Percentiles rank a stretch among this genome's conserved stretches.
Conservation (phyloP, 179 eudicot genomes). For the Heliamphora ciliata region DNA sequence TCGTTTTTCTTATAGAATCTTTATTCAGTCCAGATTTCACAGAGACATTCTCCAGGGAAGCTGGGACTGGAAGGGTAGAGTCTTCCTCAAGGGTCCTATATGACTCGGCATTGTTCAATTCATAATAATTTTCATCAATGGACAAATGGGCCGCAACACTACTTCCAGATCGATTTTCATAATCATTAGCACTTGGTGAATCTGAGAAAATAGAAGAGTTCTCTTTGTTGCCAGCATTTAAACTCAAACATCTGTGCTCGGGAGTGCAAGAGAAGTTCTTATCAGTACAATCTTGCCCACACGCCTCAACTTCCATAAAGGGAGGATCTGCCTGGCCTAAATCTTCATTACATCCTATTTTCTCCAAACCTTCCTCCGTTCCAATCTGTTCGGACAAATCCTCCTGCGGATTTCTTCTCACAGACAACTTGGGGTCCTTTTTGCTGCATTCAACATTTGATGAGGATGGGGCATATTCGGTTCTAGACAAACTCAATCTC, state of each 20-base stretch:
- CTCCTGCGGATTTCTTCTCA: constrained; percentile 60
- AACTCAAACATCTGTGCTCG: constrained; percentile 30
- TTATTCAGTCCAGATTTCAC: not conserved
- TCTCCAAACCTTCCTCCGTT: constrained; percentile 38
- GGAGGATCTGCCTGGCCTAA: constrained; percentile 26
- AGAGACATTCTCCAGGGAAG: constrained; percentile 24
- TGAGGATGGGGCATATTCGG: constrained; percentile 65
- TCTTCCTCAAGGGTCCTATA: constrained; percentile 25
- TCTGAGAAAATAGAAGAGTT: constrained; percentile 49
- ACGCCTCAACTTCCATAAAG: constrained; percentile 23
- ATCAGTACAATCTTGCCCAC: constrained; percentile 23
- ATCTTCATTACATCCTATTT: constrained; percentile 22
- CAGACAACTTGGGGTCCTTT: constrained; percentile 35
- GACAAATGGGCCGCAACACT: constrained; percentile 49
- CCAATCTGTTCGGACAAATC: constrained; percentile 64
- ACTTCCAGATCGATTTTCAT: constrained; percentile 45
- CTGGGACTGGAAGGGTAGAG: constrained; percentile 29
- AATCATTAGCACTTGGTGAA: constrained; percentile 38
- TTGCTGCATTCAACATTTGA: constrained; percentile 34
- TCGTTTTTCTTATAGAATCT: constrained; percentile 7
- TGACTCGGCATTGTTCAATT: constrained; percentile 19
- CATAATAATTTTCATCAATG: constrained; percentile 35
- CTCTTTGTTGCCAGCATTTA: constrained; percentile 43
- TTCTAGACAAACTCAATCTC: constrained; percentile 50
- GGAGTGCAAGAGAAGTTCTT: constrained; percentile 14